A percentile compares a stretch with the other conserved stretches of the same genome.
phyloP scores from a whole-genome alignment of 1,284 basidiomycete species.

The Austroboletus novae-zelandiae region DNA sequence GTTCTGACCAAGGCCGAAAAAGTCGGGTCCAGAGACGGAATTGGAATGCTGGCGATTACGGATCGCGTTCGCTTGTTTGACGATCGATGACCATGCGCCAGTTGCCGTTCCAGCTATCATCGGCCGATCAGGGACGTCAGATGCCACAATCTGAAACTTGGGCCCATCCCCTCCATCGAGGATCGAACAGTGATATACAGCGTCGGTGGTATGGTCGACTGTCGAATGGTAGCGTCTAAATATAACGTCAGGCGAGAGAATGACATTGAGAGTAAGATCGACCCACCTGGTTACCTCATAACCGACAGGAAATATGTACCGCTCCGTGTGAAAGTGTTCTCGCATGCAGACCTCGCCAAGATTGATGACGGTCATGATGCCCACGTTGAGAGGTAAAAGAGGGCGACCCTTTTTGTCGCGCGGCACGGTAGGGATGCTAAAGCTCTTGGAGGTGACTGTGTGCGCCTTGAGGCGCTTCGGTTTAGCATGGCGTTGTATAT shows the following conservation, averaged over 20 bases:
- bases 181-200: constrained; percentile 78
- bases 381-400: constrained; percentile 70
- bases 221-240: constrained; percentile 73
- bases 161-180: constrained; percentile 78
- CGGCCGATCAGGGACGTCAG: constrained; percentile 62
- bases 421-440: constrained; percentile 71
- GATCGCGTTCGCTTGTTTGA: constrained; percentile 74
- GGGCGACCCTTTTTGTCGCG: constrained; percentile 66
- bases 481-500: constrained; percentile 49
- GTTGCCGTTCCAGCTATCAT: constrained; percentile 81
- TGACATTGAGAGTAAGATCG: constrained; percentile 1
- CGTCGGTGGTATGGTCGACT: constrained; percentile 58
- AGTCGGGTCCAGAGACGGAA: constrained; percentile 80
- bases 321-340: constrained; percentile 79
- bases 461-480: constrained; percentile 76
- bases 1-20: constrained; percentile 80
- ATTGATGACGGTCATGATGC: constrained; percentile 75
- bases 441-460: constrained; percentile 70
- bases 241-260: constrained; percentile 10
- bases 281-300: constrained; percentile 75
- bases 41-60: constrained; percentile 77
- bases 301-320: constrained; percentile 82
- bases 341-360: constrained; percentile 74
- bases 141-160: constrained; percentile 75
- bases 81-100: constrained; percentile 78